phyloP scores from a whole-genome alignment of 306 rosid genomes.

The Pterocarpus macrocarpus region DNA sequence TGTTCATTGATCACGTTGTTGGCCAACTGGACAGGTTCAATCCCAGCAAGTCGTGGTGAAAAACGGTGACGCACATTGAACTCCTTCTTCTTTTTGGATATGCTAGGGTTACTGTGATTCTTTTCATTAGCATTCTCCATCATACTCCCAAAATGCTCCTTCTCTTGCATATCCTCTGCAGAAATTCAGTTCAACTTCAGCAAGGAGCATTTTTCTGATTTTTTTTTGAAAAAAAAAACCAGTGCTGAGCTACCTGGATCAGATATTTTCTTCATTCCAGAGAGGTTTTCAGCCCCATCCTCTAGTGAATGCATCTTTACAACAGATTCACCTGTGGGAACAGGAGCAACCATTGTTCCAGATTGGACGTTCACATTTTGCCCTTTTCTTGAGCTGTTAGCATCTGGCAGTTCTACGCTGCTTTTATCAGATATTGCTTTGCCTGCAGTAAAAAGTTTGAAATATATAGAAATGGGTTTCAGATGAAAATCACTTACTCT shows the following conservation, averaged over 20 bases:
- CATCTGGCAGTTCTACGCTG: conserved; percentile 48
- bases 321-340: conserved; percentile 47
- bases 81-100: conserved; percentile 53
- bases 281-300: conserved; percentile 50
- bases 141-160: conserved; percentile 38
- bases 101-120: conserved; percentile 44
- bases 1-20: conserved; percentile 51
- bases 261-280: conserved; percentile 47
- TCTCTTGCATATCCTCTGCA: conserved; percentile 47
- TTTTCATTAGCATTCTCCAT: conserved; percentile 37
- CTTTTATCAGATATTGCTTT: conserved; percentile 47
- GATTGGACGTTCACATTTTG: conserved; percentile 39
- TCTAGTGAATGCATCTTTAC: conserved; percentile 49
- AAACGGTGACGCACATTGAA: conserved; percentile 59
- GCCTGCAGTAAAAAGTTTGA: conserved; percentile 59
- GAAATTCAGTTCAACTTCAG: conserved; percentile 10
- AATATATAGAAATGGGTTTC: conserved; percentile 34
- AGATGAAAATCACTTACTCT: conserved; percentile 38
- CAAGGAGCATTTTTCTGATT: conserved; percentile 19
- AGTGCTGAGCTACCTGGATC: conserved; percentile 43
- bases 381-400: conserved; percentile 48
- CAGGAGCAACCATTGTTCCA: conserved; percentile 44
- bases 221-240: conserved; percentile 17
- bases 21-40: conserved; percentile 58
- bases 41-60: conserved; percentile 81